A percentile compares a stretch with the other conserved stretches of the same genome.
These are phyloP conservation scores for Neofusicoccum parvum DNA, from an alignment of 2,329 filamentous ascomycete genomes.

Conservation along the genomic window DNA sequence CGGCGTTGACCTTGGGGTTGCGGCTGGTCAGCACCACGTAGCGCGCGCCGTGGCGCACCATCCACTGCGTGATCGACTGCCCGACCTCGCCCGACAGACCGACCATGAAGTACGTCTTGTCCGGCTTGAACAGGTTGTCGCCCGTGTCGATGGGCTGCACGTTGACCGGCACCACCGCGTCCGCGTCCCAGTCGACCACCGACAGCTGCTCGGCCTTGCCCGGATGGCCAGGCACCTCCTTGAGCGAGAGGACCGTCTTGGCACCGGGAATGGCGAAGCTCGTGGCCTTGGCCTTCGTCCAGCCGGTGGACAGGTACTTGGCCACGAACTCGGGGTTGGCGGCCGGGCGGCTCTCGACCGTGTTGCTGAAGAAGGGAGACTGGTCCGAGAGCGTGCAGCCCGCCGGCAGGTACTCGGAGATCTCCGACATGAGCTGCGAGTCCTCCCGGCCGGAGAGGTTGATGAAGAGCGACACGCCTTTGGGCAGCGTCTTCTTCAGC, in stretches of 20 bases:
- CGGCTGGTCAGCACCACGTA: constrained; percentile 43
- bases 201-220: background rate
- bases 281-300: too few species aligned
- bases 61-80: constrained; percentile 27
- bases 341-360: background rate
- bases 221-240: too few species aligned
- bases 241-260: too few species aligned
- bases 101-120: constrained; percentile 27
- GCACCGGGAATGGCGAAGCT: too few species aligned
- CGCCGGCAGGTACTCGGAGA: background rate
- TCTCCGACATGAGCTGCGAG: background rate
- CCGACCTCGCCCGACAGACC: constrained; percentile 30
- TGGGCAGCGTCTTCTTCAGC: too few species aligned
- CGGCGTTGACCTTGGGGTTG: constrained; percentile 36
- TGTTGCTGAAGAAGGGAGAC: background rate
- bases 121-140: constrained; percentile 5
- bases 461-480: too few species aligned
- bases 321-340: background rate
- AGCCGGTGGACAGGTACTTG: too few species aligned
- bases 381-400: background rate
- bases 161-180: background rate
- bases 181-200: too few species aligned
- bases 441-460: background rate
- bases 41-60: constrained; percentile 29
- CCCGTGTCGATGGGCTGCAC: background rate